Conservation (phyloP, 2,329 filamentous ascomycete species). For the Aspergillus costaricaensis region DNA sequence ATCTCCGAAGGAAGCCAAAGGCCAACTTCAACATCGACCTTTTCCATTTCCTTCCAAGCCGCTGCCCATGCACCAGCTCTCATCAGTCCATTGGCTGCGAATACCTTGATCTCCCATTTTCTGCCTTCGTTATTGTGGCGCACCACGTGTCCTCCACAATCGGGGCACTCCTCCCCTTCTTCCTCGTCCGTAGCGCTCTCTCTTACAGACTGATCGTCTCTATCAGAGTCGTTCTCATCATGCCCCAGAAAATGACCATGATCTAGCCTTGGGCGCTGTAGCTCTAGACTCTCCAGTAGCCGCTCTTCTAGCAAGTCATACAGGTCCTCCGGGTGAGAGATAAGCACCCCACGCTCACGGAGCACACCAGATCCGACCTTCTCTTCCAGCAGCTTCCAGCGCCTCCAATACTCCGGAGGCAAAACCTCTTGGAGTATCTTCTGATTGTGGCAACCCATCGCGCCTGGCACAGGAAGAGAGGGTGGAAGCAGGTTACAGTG, state of each 20-base stretch:
- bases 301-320: constrained; percentile 65
- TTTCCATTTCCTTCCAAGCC: constrained; percentile 97
- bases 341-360: constrained; percentile 60
- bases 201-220: constrained; percentile 29
- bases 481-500: constrained; percentile 62
- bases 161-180: constrained; percentile 49
- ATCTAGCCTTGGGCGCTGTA: constrained; percentile 57
- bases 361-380: constrained; percentile 56
- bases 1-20: constrained; percentile 63
- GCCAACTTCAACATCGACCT: constrained; percentile 91
- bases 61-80: constrained; percentile 86
- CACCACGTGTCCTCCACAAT: constrained; percentile 53
- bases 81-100: constrained; percentile 94
- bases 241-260: constrained; percentile 59
- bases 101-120: constrained; percentile 74
- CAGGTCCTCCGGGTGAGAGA: constrained; percentile 63
- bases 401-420: constrained; percentile 47
- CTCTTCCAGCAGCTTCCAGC: constrained; percentile 56
- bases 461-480: constrained; percentile 50
- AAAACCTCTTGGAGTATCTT: constrained; percentile 53
- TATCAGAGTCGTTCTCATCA: constrained; percentile 31
- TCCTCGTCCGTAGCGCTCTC: constrained; percentile 41
- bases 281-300: constrained; percentile 60
- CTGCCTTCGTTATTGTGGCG: constrained; percentile 49
- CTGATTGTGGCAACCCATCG: constrained; percentile 35